Base-by-base conservation (phyloP, 768 basidiomycete species). In the Mycena metata region DNA sequence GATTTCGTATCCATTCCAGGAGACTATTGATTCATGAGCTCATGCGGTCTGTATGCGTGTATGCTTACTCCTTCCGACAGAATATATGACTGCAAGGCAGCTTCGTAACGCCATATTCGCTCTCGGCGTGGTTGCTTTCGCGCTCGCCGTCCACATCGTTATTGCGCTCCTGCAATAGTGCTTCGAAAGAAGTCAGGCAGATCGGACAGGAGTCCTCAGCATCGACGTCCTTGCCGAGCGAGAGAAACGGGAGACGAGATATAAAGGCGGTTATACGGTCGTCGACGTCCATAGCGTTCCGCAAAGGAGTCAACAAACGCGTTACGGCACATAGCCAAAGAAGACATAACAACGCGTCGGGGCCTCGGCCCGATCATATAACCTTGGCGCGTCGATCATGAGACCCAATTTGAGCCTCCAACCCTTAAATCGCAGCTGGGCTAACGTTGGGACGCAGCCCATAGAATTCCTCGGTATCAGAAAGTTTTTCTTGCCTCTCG, bases 41-140 rank as follows among this genome's bases (percentile, higher is more conserved):
- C 30, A 62, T 41, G 23, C 43, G 21, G 46, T 30, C 56, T 3
- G 71, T 74, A 19, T 45, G 30, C 7, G 17, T n/a, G 36, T 43
- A 30, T 55, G 74, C 84, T 66, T 74, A 91, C 91, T 92, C 91
- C 73, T 85, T 83, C 50, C 84, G 79, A 73, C 91, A 93, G 75
- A 93, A 92, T 9, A 90, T 74, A 77, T 93, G 91, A 0, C 89
- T 88, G 72, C 91, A 93, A 5, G 72, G 75, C 0, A 93, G 79
- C 74, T 86, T 89, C 1, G 90, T 91, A 9, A 92, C 79, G 3
- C 89, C 88, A 45, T 70, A 41, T 3, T 68, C 76, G n/a, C n/a
- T n/a, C n/a, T n/a, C n/a, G n/a, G n/a, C n/a, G n/a, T n/a, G n/a
- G n/a, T n/a, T n/a, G n/a, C n/a, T n/a, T n/a, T n/a, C n/a, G n/a